phyloP scores from a whole-genome alignment of 2,329 filamentous ascomycete species.

The Aureobasidium sp. region DNA sequence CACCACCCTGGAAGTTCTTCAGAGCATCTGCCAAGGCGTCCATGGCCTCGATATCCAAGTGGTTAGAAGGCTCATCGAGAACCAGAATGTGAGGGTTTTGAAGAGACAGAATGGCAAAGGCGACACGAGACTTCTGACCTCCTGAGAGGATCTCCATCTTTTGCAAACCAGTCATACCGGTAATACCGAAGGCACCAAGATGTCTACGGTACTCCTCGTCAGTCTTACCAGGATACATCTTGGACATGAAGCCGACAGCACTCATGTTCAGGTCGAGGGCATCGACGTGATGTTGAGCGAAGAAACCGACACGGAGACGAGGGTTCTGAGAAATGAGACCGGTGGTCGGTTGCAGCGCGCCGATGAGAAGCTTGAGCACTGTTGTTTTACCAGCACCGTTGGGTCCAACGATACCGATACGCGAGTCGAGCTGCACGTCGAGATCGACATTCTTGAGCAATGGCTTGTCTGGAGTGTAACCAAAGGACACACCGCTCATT shows the following conservation, averaged over 20 bases:
- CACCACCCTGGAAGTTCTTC: slow-evolving; percentile 81
- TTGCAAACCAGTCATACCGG: slow-evolving; percentile 91
- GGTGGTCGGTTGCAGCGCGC: slow-evolving; percentile 66
- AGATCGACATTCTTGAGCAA: slow-evolving; percentile 83
- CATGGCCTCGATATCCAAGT: slow-evolving; percentile 99
- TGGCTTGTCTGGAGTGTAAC: slow-evolving; percentile 72
- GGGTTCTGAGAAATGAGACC: slow-evolving; percentile 86
- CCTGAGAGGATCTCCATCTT: slow-evolving; percentile 92
- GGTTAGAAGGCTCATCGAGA: slow-evolving; percentile 96
- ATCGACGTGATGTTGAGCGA: slow-evolving; percentile 97
- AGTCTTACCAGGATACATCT: slow-evolving; percentile 78
- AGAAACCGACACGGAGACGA: slow-evolving; percentile 86
- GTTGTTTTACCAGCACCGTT: slow-evolving; percentile 99
- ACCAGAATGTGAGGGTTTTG: slow-evolving; percentile 95
- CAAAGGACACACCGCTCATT: slow-evolving; percentile 88
- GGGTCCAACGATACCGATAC: slow-evolving; percentile 97
- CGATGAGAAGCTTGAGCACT: slow-evolving; percentile 93
- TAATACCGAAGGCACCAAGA: slow-evolving; percentile 77
- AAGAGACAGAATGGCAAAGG: slow-evolving; percentile 91
- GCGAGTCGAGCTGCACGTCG: slow-evolving; percentile 94
- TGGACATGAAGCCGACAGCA: slow-evolving; percentile 94
- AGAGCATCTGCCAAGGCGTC: slow-evolving; percentile 84
- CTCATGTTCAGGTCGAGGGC: slow-evolving; percentile 83
- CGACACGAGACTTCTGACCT: slow-evolving; percentile 96
- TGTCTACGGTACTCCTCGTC: slow-evolving; percentile 97